A percentile compares a stretch with the other conserved stretches of the same genome.
Evolutionary conservation across 345 rosid genomes (phyloP).

Genomic region (Corchorus olitorius): DNA sequence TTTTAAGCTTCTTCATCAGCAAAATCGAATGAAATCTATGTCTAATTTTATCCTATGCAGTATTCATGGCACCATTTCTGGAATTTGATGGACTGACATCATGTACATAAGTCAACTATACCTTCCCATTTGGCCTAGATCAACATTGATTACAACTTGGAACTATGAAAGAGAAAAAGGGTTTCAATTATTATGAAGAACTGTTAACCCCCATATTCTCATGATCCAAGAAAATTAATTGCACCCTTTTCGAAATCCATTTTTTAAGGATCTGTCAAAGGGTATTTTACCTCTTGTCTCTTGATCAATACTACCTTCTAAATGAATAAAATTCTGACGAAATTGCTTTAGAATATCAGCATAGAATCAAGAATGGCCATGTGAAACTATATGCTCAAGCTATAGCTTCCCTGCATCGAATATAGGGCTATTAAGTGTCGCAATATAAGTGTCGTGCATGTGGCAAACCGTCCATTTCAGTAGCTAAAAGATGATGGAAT

Average conservation of each 20-base stretch:
- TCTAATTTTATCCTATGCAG: no score
- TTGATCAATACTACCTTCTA: not conserved
- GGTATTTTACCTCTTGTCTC: not conserved
- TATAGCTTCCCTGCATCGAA: not conserved
- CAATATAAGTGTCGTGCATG: conserved; percentile 15
- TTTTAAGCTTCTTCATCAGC: not conserved
- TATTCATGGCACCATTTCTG: not conserved
- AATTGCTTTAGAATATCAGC: no score
- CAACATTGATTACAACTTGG: not conserved
- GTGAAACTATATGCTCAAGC: no score
- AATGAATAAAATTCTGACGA: no score
- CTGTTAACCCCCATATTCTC: not conserved
- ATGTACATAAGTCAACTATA: not conserved
- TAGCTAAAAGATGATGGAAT: conserved; percentile 2
- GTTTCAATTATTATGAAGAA: not conserved
- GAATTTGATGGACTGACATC: not conserved
- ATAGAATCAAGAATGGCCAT: no score
- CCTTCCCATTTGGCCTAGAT: not conserved
- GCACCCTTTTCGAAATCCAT: not conserved
- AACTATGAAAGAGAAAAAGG: not conserved
- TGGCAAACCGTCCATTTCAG: conserved; percentile 13
- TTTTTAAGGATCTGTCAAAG: not conserved
- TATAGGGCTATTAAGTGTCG: not conserved
- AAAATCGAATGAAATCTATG: not conserved
- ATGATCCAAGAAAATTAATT: not conserved